phyloP scores from a whole-genome alignment of 139 green algal species.

The Tetraselmis chui region DNA sequence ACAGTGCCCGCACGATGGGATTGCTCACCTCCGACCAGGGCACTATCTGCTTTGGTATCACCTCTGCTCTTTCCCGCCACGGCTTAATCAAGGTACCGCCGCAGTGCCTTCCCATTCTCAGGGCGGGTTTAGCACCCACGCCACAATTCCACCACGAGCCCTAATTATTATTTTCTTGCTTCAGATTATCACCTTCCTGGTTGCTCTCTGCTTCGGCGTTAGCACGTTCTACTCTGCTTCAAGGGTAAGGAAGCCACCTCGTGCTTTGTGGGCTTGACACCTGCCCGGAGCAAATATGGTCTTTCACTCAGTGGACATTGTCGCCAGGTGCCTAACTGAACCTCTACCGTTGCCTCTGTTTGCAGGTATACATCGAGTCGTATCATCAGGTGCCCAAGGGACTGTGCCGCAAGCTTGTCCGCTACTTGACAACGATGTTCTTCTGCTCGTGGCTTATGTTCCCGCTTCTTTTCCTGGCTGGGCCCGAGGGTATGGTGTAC shows the following conservation, averaged over 20 bases:
- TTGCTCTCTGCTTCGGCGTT: conserved; percentile 35
- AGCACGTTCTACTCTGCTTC: conserved; percentile 46
- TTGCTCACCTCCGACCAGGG: conserved; percentile 11
- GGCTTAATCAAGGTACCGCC: neutral
- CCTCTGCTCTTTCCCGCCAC: neutral
- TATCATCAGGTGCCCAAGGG: conserved; percentile 53
- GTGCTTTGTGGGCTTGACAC: too few species aligned
- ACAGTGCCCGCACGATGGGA: conserved; percentile 6
- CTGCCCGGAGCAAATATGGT: too few species aligned
- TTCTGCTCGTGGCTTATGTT: conserved; percentile 44
- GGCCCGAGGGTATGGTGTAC: conserved; percentile 1
- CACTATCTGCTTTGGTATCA: neutral
- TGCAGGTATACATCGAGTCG: conserved; percentile 43
- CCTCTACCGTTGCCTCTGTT: too few species aligned
- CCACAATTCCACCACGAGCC: too few species aligned
- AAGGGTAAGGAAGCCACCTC: too few species aligned
- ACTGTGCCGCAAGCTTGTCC: conserved; percentile 32
- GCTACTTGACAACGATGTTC: conserved; percentile 36
- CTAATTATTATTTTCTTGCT: too few species aligned
- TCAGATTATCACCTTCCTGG: conserved; percentile 37
- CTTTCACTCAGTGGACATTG: too few species aligned
- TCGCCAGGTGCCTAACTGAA: too few species aligned
- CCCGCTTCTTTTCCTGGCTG: conserved; percentile 44
- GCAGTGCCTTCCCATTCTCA: too few species aligned
- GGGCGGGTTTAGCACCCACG: too few species aligned